Percentiles rank a stretch among this genome's conserved stretches.
phyloP scores from a whole-genome alignment of 177 flowering plant species.

The Vitis hybrid region DNA sequence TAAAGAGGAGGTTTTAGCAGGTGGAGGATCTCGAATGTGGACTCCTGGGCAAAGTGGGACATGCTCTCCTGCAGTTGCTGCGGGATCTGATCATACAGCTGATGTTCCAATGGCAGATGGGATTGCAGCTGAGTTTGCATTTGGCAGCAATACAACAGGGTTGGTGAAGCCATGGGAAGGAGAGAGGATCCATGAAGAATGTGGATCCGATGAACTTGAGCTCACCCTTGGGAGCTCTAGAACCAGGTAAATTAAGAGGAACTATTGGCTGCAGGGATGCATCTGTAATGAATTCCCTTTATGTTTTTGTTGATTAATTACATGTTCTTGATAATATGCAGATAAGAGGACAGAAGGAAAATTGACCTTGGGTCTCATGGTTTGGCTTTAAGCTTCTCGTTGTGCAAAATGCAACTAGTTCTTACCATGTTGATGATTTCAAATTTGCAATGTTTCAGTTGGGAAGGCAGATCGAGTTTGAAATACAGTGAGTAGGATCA shows the following conservation, averaged over 20 bases:
- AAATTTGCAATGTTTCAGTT: slow-evolving; percentile 9
- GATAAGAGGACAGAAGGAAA: slow-evolving; percentile 10
- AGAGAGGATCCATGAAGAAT: slow-evolving; percentile 92
- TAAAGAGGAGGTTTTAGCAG: slow-evolving; percentile 50
- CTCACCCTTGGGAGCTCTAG: slow-evolving; percentile 83
- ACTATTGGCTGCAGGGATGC: neutral
- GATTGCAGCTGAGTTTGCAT: slow-evolving; percentile 84
- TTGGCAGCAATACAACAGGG: slow-evolving; percentile 62
- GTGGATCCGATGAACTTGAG: slow-evolving; percentile 87
- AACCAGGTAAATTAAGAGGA: slow-evolving; percentile 45
- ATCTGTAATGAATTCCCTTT: no score
- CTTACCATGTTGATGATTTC: slow-evolving; percentile 3
- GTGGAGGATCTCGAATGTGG: slow-evolving; percentile 84
- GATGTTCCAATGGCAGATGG: slow-evolving; percentile 87
- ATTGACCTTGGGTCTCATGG: neutral
- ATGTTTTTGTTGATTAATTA: neutral
- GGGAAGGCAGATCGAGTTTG: slow-evolving; percentile 7
- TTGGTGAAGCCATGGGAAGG: slow-evolving; percentile 97
- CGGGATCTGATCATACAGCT: slow-evolving; percentile 48
- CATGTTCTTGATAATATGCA: slow-evolving; percentile 9
- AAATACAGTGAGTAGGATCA: slow-evolving; percentile 24
- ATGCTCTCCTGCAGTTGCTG: slow-evolving; percentile 79
- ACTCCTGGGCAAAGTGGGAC: slow-evolving; percentile 96
- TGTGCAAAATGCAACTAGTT: slow-evolving; percentile 5
- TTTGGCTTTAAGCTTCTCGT: neutral